phyloP scores from a whole-genome alignment of 148 eudicot species.

The Camellia granthamiana region DNA sequence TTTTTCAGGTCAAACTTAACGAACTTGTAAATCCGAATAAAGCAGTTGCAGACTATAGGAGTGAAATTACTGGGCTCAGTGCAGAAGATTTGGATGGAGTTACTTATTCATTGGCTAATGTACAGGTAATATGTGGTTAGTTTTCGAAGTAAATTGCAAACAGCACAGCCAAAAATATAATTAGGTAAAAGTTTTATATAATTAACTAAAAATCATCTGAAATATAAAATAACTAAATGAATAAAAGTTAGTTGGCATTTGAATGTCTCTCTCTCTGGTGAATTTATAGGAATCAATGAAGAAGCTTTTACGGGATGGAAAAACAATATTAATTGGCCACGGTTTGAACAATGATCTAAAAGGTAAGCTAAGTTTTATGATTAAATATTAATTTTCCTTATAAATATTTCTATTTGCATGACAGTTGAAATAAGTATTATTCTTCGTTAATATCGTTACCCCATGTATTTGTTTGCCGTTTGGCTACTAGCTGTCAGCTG shows the following conservation, averaged over 20 bases:
- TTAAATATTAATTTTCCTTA: background rate
- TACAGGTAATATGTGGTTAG: constrained; percentile 54
- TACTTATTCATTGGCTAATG: constrained; percentile 52
- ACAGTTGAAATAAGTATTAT: constrained; percentile 6
- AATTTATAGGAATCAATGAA: constrained; percentile 57
- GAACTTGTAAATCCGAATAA: constrained; percentile 80
- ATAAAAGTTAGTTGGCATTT: background rate
- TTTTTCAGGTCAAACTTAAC: constrained; percentile 70
- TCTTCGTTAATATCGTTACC: background rate
- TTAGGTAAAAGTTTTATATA: background rate
- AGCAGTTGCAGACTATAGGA: constrained; percentile 77
- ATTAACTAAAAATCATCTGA: background rate
- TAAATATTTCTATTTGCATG: background rate
- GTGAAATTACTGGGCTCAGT: constrained; percentile 77
- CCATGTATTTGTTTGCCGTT: constrained; percentile 2
- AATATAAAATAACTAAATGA: background rate
- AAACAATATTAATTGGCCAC: constrained; percentile 77
- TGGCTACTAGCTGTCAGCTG: constrained; percentile 8
- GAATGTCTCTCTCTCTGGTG: constrained; percentile 8
- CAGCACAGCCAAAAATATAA: background rate
- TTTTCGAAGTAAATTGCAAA: background rate
- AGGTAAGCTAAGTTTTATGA: constrained; percentile 40
- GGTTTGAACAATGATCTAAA: constrained; percentile 82
- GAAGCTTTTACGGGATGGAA: constrained; percentile 59
- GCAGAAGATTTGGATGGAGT: constrained; percentile 72